These are phyloP conservation scores for Picea mariana DNA, from an alignment of 83 land plant genomes.

Conservation along the genomic window DNA sequence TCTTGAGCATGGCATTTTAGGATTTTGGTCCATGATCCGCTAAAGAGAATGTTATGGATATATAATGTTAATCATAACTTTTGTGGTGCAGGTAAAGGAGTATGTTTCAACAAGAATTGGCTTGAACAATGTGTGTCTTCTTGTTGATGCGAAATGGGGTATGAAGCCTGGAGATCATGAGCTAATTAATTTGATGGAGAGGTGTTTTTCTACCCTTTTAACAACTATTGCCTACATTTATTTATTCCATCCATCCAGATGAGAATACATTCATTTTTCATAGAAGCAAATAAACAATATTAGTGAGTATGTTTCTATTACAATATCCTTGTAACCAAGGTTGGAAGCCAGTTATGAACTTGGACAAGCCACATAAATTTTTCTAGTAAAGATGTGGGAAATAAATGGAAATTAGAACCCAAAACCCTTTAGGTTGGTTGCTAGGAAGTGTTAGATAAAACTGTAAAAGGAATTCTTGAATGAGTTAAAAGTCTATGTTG, in stretches of 20 bases:
- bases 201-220: slow-evolving; percentile 35
- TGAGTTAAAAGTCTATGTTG: no score
- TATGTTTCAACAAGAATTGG: slow-evolving; percentile 78
- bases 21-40: neutral
- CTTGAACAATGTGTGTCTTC: slow-evolving; percentile 78
- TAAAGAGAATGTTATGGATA: neutral
- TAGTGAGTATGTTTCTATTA: neutral
- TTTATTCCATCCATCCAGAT: neutral
- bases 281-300: neutral
- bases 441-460: no score
- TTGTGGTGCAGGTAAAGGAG: slow-evolving; percentile 74
- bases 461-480: no score
- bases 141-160: slow-evolving; percentile 96
- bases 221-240: slow-evolving; percentile 7
- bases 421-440: no score
- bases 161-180: slow-evolving; percentile 94
- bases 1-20: neutral
- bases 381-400: no score
- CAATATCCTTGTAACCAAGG: neutral
- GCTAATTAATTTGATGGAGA: slow-evolving; percentile 83
- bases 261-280: no score
- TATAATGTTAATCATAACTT: neutral
- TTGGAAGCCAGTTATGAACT: neutral
- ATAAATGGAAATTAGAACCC: no score
- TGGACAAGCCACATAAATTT: no score